Percentiles rank a stretch among this genome's conserved stretches.
Evolutionary conservation across 768 basidiomycete species (phyloP).

Genomic region (Cubamyces lactineus): DNA sequence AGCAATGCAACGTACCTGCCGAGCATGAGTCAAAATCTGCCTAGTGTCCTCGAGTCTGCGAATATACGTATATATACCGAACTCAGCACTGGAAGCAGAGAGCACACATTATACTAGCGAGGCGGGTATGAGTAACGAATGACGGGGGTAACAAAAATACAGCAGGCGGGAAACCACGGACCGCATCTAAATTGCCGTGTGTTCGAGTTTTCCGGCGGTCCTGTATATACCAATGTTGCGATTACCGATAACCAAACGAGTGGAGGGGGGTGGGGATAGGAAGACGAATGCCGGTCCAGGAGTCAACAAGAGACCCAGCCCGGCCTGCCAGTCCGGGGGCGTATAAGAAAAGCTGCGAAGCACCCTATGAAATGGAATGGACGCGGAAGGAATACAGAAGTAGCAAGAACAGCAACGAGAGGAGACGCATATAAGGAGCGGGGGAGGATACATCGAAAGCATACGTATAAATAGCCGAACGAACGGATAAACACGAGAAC

Average conservation of each 20-base stretch:
- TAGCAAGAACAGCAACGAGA: background rate
- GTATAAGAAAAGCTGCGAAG: background rate
- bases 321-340: background rate
- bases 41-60: too few species aligned
- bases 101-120: too few species aligned
- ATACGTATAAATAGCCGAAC: conserved; percentile 7
- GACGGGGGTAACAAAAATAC: conserved; percentile 4
- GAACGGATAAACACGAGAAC: background rate
- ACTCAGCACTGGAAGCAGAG: too few species aligned
- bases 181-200: background rate
- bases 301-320: conserved; percentile 4
- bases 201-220: background rate
- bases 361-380: background rate
- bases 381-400: background rate
- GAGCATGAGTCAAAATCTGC: too few species aligned
- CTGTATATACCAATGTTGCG: background rate
- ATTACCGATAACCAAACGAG: conserved; percentile 1
- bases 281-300: background rate
- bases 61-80: too few species aligned
- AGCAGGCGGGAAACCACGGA: background rate
- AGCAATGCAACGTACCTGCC: too few species aligned
- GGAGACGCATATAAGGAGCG: conserved; percentile 4
- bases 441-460: background rate
- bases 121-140: conserved; percentile 3
- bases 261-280: background rate